A percentile compares a stretch with the other conserved stretches of the same genome.
Conservation (phyloP, 257 asterid species). For the Solanum corneliomulleri region DNA sequence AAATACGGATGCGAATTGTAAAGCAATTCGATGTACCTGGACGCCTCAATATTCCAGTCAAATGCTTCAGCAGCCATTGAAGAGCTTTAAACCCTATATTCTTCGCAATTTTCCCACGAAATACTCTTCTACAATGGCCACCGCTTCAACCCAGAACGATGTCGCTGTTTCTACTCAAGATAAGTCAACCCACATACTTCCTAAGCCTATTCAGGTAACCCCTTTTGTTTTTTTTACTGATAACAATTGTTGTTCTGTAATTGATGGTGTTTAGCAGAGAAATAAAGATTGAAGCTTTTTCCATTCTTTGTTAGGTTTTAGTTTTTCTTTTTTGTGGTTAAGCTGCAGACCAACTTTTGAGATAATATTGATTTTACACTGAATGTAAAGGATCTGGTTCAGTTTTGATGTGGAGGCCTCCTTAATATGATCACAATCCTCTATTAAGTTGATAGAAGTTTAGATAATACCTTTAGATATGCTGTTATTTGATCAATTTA, state of each 20-base stretch:
- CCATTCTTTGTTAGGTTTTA: not conserved
- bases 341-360: not conserved
- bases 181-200: slow-evolving; percentile 8
- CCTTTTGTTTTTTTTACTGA: not conserved
- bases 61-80: slow-evolving; percentile 15
- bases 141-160: slow-evolving; percentile 28
- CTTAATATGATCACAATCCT: not conserved
- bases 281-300: not conserved
- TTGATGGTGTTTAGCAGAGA: not conserved
- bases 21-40: slow-evolving; percentile 29
- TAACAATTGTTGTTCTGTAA: not conserved
- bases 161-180: slow-evolving; percentile 19
- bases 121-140: slow-evolving; percentile 39
- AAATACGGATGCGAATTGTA: not conserved
- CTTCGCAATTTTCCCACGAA: slow-evolving; percentile 4
- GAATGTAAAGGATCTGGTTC: not conserved
- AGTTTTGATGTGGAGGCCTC: not conserved
- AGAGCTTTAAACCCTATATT: slow-evolving; percentile 9
- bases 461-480: not conserved
- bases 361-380: not conserved
- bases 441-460: not conserved
- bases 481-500: not conserved
- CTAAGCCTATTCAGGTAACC: slow-evolving; percentile 58
- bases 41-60: slow-evolving; percentile 7
- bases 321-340: not conserved